Evolutionary conservation across 2,329 filamentous ascomycete species (phyloP).

Genomic region (Neopestalotiopsis sp.): DNA sequence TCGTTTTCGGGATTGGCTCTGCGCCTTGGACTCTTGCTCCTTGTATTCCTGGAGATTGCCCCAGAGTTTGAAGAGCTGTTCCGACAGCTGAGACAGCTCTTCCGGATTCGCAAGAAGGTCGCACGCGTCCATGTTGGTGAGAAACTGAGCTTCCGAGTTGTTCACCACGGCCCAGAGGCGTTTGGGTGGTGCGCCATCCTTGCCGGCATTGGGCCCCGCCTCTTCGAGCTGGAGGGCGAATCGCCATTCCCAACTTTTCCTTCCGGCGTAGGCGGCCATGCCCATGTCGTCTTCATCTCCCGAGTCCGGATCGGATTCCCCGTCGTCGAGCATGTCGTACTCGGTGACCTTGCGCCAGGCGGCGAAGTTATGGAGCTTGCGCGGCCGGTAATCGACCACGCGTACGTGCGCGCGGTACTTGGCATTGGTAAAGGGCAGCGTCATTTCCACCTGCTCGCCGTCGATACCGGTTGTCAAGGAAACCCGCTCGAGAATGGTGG

Average conservation of each 20-base stretch:
- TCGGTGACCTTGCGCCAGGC: conserved; percentile 50
- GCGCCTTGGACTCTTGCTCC: conserved; percentile 36
- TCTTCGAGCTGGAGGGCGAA: conserved; percentile 84
- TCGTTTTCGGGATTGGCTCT: conserved; percentile 31
- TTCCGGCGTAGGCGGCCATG: conserved; percentile 32
- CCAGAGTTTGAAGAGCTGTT: conserved; percentile 82
- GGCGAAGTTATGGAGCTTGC: conserved; percentile 74
- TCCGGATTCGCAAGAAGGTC: conserved; percentile 60
- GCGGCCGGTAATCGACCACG: conserved; percentile 83
- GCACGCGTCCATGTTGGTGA: conserved; percentile 53
- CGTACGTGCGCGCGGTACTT: conserved; percentile 74
- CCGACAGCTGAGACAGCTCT: conserved; percentile 60
- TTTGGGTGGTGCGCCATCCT: conserved; percentile 41
- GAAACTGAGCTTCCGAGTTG: conserved; percentile 56
- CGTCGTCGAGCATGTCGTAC: conserved; percentile 55
- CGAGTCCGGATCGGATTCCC: conserved; percentile 36
- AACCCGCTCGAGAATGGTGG: conserved; percentile 45
- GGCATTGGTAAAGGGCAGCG: conserved; percentile 76
- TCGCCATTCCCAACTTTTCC: conserved; percentile 76
- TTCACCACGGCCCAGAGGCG: conserved; percentile 73
- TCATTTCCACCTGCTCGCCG: conserved; percentile 39
- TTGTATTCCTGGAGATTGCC: conserved; percentile 82
- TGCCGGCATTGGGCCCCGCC: conserved; percentile 44
- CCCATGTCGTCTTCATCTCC: conserved; percentile 33
- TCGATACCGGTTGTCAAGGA: conserved; percentile 50